A percentile compares a stretch with the other conserved stretches of the same genome.
Conservation (phyloP, 306 rosid genomes). For the Prunus padus region DNA sequence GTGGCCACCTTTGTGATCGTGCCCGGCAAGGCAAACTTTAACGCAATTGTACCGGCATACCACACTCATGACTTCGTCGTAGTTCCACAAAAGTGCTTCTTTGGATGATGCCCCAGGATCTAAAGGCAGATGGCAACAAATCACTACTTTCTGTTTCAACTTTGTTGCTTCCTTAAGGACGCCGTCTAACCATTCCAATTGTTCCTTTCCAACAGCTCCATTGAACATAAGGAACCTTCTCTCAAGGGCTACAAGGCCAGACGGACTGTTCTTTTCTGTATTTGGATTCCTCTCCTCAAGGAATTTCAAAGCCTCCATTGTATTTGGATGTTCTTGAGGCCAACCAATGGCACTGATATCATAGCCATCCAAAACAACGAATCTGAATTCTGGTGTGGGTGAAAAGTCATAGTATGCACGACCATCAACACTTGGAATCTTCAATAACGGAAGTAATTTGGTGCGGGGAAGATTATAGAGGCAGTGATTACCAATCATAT, state of each 20-base stretch:
- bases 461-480: constrained; percentile 87
- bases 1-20: constrained; percentile 85
- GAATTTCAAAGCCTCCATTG: constrained; percentile 57
- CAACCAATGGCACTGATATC: constrained; percentile 91
- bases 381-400: constrained; percentile 64
- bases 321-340: constrained; percentile 71
- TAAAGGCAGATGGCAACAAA: constrained; percentile 81
- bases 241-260: constrained; percentile 59
- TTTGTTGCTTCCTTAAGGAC: constrained; percentile 65
- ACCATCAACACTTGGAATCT: constrained; percentile 41
- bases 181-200: constrained; percentile 69
- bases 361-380: constrained; percentile 78
- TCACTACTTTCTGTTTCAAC: constrained; percentile 66
- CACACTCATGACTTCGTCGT: constrained; percentile 69
- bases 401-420: constrained; percentile 82
- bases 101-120: constrained; percentile 56
- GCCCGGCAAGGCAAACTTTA: constrained; percentile 77
- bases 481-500: constrained; percentile 93
- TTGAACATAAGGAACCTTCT: constrained; percentile 93
- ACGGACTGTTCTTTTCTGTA: constrained; percentile 75
- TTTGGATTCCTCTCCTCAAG: constrained; percentile 76
- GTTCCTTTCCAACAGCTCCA: constrained; percentile 85
- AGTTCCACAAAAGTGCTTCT: constrained; percentile 84
- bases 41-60: constrained; percentile 72
- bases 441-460: constrained; percentile 68